phyloP scores from a whole-genome alignment of 441 rosid species.

The Theobroma grandiflorum region DNA sequence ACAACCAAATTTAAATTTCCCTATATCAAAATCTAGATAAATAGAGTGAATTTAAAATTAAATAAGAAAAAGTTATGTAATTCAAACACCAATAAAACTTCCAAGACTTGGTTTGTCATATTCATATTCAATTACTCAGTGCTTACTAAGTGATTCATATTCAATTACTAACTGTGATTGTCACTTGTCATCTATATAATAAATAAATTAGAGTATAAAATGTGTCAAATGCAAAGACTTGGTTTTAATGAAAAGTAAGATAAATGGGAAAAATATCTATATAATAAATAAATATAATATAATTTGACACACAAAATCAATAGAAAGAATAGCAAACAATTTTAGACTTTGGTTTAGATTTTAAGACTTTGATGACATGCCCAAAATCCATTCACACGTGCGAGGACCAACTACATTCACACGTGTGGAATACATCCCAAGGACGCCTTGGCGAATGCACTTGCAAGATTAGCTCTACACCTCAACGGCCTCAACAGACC shows the following conservation, averaged over 20 bases:
- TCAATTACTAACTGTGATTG: no score
- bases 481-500: slow-evolving; percentile 28
- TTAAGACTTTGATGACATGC: not conserved
- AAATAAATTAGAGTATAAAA: not conserved
- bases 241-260: not conserved
- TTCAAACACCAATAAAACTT: no score
- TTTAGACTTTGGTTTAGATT: not conserved
- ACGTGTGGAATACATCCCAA: slow-evolving; percentile 29
- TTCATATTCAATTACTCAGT: no score
- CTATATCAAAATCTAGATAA: no score
- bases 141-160: no score
- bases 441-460: slow-evolving; percentile 24
- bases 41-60: no score
- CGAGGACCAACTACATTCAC: not conserved
- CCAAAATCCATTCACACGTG: not conserved
- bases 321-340: not conserved
- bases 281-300: not conserved
- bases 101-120: no score
- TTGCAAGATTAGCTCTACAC: slow-evolving; percentile 24
- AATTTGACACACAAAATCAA: not conserved
- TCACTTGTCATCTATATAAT: no score
- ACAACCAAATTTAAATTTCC: no score
- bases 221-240: not conserved
- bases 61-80: no score
- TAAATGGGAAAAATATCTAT: not conserved